Evolutionary conservation across 768 basidiomycete genomes (phyloP), one percentile per base, ranked within the genome.

Genomic region (Serendipita sp.): DNA sequence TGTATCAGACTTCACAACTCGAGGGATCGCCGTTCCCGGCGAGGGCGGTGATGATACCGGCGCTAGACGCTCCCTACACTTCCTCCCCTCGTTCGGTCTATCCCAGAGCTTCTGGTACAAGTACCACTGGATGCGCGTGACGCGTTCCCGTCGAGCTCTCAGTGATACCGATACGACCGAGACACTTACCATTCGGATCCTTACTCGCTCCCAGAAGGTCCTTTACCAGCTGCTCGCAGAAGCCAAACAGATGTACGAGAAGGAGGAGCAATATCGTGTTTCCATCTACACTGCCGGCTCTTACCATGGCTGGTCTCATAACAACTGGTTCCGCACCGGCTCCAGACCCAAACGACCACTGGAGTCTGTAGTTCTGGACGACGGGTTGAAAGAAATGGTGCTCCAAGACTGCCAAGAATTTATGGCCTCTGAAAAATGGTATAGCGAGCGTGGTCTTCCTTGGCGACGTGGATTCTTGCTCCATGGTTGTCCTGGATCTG

Each of bases 401-500:
- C 70, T 89, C 7, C 77, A 82, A 2, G 89, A 91, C 70, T 85
- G 85, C 7, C 75, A 74, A 4, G 86, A 89, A 68, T 91, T 91
- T 68, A 73, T 90, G 63, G 71, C 72, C 8, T 86, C 83, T 68
- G 86, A 84, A 68, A 65, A 74, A 18, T 91, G 89, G 89, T 91
- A 91, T 68, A 70, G 79, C 1, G 81, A 82, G 10, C 82, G 88
- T 63, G 89, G 88, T 70, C 18, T 91, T 65, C 89, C 89, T 1
- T 90, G 87, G 75, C 83, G 88, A 18, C 78, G 88, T 11, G 89
- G 89, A 11, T 88, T 88, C 70, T 79, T 89, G n/a, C 77, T 89
- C 23, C 64, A 66, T 65, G 66, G 65, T 64, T 34, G 45, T 54
- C 64, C 66, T 28, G 64, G 62, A n/a, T 36, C 77, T 79, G 88